phyloP scores from a whole-genome alignment of 176 grass and related monocot species.

The Dactylis glomerata region DNA sequence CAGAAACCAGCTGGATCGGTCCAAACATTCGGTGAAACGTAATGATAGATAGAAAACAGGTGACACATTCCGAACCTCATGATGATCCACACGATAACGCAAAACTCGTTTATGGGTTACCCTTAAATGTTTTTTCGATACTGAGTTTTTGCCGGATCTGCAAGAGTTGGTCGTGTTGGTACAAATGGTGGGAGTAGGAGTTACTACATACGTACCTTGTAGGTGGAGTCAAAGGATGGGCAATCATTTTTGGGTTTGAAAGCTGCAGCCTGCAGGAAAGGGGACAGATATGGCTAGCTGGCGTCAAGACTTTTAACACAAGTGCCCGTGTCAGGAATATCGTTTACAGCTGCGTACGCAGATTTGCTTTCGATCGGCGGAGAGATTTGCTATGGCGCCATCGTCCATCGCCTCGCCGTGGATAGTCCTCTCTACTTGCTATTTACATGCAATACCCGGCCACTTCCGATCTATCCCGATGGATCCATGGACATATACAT shows the following conservation, averaged over 20 bases:
- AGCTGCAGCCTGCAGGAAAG: conserved; percentile 15
- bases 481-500: not conserved
- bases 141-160: too few species aligned
- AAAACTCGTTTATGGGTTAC: too few species aligned
- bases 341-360: conserved; percentile 15
- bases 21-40: too few species aligned
- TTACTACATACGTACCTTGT: not conserved
- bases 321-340: conserved; percentile 46
- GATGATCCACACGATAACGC: too few species aligned
- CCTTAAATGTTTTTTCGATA: too few species aligned
- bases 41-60: too few species aligned
- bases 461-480: not conserved
- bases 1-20: too few species aligned
- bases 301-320: conserved; percentile 43
- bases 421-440: not conserved
- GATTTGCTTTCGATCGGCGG: not conserved
- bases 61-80: too few species aligned
- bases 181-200: not conserved
- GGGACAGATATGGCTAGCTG: conserved; percentile 20
- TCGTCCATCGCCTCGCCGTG: too few species aligned
- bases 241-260: conserved; percentile 49
- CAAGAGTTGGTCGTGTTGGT: too few species aligned
- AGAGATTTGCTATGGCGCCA: not conserved
- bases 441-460: not conserved
- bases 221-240: conserved; percentile 15